Evolutionary conservation across 169 alveolate genomes (phyloP).

Genomic region (Plasmodium gonderi): DNA sequence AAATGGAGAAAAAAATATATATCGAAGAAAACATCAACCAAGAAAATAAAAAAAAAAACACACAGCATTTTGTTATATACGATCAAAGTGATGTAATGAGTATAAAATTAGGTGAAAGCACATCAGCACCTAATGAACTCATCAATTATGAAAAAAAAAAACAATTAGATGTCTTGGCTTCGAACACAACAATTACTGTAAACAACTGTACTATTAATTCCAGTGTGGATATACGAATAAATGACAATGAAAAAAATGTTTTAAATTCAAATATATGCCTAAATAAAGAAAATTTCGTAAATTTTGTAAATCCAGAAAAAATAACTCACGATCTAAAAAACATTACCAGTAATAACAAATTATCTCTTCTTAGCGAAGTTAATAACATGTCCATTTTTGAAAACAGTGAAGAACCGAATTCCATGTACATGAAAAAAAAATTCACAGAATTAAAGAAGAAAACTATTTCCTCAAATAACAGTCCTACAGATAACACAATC

Average conservation of each 20-base stretch:
- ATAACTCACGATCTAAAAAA: not conserved
- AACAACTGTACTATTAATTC: constrained; percentile 2
- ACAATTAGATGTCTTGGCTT: not conserved
- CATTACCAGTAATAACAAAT: not conserved
- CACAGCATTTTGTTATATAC: constrained; percentile 27
- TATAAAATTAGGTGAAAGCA: not conserved
- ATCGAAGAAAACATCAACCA: not conserved
- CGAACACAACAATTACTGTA: not conserved
- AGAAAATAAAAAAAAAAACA: constrained; percentile 7
- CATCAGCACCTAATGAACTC: not conserved
- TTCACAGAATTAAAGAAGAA: constrained; percentile 28
- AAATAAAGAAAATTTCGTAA: not conserved
- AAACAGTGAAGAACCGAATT: not conserved
- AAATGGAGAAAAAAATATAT: not conserved
- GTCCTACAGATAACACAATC: not conserved
- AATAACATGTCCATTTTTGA: not conserved
- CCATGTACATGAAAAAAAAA: constrained; percentile 1
- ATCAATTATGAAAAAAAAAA: constrained; percentile 18
- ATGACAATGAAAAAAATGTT: not conserved
- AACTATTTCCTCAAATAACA: not conserved
- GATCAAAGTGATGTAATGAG: constrained; percentile 18
- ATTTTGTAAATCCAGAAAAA: not conserved
- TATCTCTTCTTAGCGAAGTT: not conserved
- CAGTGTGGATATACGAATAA: not conserved
- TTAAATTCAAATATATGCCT: not conserved